Percentiles rank a stretch among this genome's conserved stretches.
Evolutionary conservation across 805 yeast species (phyloP).

Genomic region (Suhomyces sp.): DNA sequence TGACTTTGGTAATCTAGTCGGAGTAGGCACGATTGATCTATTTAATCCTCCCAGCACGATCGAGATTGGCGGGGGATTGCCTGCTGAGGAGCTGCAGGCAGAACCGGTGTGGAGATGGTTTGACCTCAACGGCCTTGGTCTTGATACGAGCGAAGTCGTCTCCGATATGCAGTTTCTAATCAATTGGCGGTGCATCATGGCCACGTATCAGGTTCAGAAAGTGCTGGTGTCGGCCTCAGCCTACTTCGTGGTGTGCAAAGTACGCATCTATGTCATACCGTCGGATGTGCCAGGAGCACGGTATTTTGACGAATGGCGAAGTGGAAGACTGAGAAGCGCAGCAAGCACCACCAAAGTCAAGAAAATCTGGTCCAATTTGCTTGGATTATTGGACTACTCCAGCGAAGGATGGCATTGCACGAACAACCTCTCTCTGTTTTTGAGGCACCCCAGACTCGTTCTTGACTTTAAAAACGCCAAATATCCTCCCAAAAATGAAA

Average conservation of each 20-base stretch:
- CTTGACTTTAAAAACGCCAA: not conserved
- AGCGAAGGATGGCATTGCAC: constrained; percentile 29
- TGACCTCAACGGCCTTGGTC: constrained; percentile 39
- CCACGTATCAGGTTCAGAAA: constrained; percentile 38
- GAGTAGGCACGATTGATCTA: constrained; percentile 50
- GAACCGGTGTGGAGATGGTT: constrained; percentile 50
- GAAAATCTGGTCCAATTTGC: constrained; percentile 31
- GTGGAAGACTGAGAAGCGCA: constrained; percentile 28
- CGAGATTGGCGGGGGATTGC: constrained; percentile 2
- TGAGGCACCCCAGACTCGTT: not conserved
- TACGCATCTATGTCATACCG: constrained; percentile 51
- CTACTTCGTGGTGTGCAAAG: constrained; percentile 4
- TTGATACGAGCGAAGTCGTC: constrained; percentile 18
- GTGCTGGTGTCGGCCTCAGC: not conserved
- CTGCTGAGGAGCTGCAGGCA: not conserved
- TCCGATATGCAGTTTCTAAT: constrained; percentile 44
- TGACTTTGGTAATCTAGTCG: constrained; percentile 35
- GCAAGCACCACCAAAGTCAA: constrained; percentile 22
- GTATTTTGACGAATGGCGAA: constrained; percentile 34
- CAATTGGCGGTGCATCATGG: constrained; percentile 36
- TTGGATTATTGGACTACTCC: constrained; percentile 44
- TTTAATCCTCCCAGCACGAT: constrained; percentile 37
- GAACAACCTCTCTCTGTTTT: not conserved
- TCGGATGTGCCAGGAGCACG: constrained; percentile 37
- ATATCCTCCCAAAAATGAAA: constrained; percentile 1